Base-by-base conservation (phyloP, 257 asterid species). In the Fraxinus pennsylvanica region DNA sequence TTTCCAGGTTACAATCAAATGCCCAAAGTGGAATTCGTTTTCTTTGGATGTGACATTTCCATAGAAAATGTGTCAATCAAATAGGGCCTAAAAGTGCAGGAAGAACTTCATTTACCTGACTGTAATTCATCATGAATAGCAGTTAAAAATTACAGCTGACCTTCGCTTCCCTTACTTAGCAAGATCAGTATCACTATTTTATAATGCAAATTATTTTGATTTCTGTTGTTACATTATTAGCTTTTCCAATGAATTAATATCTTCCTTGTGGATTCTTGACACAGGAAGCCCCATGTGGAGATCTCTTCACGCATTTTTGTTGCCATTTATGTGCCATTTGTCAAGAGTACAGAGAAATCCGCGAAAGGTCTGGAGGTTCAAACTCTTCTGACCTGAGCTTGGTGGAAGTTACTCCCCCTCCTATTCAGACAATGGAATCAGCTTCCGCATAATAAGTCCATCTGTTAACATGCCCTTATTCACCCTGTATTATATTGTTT, bases 261-360 rank as follows among this genome's bases (percentile, higher is more conserved):
- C 15, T 73, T 75, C 27, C 10, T 76, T 30, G 9, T 78, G 78
- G 69, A 76, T 65, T 57, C 47, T 78, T 72, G 32, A 65, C 78
- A 80, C 84, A 94, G 98, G 97, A 92, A 85, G 96, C 97, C 43
- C 98, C 98, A 8, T 94, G 98, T 38, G 97, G 97, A 81, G 98
- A 94, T 82, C 90, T 91, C 32, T 39, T 86, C 74, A 94, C 98
- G 2, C 98, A 94, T 86, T 89, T 88, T 81, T 92, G 83, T 90
- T 94, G 98, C 89, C 98, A 94, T 79, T 75, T 92, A 78, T 94
- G 98, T 77, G 98, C 98, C 71, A 71, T 90, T 63, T 94, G 98
- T 67, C 98, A 94, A 90, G 98, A 94, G 81, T 92, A 91, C 85
- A 82, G 98, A 86, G 98, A 94, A 87, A 91, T 94, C 74, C 92